Evolutionary conservation across 2,329 filamentous ascomycete genomes (phyloP), one percentile per base, ranked within the genome.

Genomic region (Zymoseptoria ardabiliae): DNA sequence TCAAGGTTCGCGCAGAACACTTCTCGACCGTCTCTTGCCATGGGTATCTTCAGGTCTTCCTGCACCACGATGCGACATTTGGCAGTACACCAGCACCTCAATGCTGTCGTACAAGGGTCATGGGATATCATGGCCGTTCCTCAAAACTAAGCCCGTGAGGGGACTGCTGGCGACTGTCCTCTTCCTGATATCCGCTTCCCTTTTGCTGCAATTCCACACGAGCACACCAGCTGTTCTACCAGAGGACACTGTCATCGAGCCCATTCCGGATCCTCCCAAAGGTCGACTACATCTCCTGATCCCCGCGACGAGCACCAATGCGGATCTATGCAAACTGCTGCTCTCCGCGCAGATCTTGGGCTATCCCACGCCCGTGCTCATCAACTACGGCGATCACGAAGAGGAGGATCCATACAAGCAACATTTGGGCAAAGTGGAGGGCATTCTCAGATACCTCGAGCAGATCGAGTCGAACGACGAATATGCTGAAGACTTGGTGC

Each of bases 271-370:
- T 21, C 28, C 50, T 11, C 22, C 50, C 20, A 65, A 63, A 53
- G 67, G 61, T 8, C 61, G 65, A 53, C 82, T 86, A 62, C 83
- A 85, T 68, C 76, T 86, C 45, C 69, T 85, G 25, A 74, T 85
- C 53, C 78, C 80, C 5, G 76, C 79, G 5, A 74, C 75, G 45
- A 72, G 74, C n/a, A 75, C 76, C 50, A 79, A 77, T 41, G 65
- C 76, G 19, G 75, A 78, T n/a, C 76, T 85, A 49, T 86, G 83
- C 74, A 82, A 81, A 64, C 80, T 81, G 1, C 67, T 84, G 11
- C 72, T 84, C 11, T 83, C 82, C 1, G 78, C 81, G 1, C 82
- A 83, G 71, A 75, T 85, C n/a, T 73, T 85, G 48, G 78, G 81
- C 60, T 86, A 84, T 57, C 83, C 84, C 9, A 79, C 82, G 13